Base-by-base conservation (phyloP, 208 protist species). In the Acanthamoeba castellanii region DNA sequence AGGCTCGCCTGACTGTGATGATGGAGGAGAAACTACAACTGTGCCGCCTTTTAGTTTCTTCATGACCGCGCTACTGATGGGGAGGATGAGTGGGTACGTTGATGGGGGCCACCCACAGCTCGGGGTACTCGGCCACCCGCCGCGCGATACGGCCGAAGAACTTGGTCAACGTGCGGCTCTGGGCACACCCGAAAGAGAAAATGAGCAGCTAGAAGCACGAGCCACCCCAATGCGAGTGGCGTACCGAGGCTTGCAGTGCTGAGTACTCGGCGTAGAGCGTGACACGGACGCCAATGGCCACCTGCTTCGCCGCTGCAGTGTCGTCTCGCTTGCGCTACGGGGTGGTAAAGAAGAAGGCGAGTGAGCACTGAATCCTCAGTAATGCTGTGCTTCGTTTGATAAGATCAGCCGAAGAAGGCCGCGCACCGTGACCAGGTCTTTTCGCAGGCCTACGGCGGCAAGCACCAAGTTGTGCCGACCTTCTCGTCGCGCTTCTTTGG, bases 41-140 rank as follows among this genome's bases (percentile, higher is more conserved):
- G 37, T 42, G 37, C 37, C 37, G 37, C 37, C 45, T 47, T 47
- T 47, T 42, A 42, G 37, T 42, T 47, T 14, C 45, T 47, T 0
- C 45, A 47, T 14, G 13, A 47, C 9, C 13, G 45, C 13, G 45
- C 45, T 47, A 47, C 45, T 11, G 3, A 14, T 47, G 45, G 45
- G 55, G 55, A 59, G 14, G 16, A 22, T 59, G 55, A 47, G 55
- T 59, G 14, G 55, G 55, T 25, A 59, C 55, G 55, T 68, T 11
- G 72, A 81, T 81, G 22, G 72, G 72, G 16, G 72, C 30, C 72
- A 81, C 72, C 72, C 72, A 81, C 34, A 81, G 72, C 72, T 81
- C 72, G 72, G 72, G 72, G 72, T 42, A 30, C 34, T 81, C 72
- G 72, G 32, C 72, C 72, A 81, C 30, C 72, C 72, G 72, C 32